These are phyloP conservation scores for Neofusicoccum sp. DNA, from an alignment of 2,329 filamentous ascomycete genomes.

Conservation along the genomic window DNA sequence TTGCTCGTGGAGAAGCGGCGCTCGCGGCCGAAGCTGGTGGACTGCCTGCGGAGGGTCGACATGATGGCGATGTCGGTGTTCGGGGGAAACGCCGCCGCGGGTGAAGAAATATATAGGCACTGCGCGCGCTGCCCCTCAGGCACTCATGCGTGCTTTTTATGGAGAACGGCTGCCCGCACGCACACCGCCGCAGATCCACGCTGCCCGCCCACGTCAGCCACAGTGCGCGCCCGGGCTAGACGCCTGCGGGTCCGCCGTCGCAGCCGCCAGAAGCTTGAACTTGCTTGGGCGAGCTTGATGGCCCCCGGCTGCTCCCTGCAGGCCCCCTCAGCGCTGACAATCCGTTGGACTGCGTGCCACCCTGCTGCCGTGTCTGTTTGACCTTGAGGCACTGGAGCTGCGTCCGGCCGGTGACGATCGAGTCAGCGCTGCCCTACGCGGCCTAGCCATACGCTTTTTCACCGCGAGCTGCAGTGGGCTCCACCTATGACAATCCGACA, in stretches of 20 bases:
- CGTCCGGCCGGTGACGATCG: not conserved
- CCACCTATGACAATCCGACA: not conserved
- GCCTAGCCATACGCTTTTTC: not conserved
- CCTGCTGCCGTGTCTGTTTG: not conserved
- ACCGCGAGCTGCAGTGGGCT: not conserved
- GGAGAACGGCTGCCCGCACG: not conserved
- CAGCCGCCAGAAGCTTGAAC: constrained; percentile 10
- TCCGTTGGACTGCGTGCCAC: not conserved
- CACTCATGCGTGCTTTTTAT: constrained; percentile 19
- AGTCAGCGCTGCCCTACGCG: constrained; percentile 1
- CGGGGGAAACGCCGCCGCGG: not conserved
- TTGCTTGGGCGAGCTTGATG: constrained; percentile 16
- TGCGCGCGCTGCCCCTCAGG: not conserved
- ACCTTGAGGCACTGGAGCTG: not conserved
- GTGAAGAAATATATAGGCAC: constrained; percentile 9
- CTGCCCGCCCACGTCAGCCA: constrained; percentile 17
- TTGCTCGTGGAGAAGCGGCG: constrained; percentile 21
- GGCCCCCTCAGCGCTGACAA: not conserved
- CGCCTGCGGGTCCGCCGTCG: constrained; percentile 2
- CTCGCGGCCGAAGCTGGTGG: constrained; percentile 20
- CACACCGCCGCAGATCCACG: constrained; percentile 13
- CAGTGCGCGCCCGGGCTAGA: constrained; percentile 7
- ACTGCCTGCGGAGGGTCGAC: constrained; percentile 16
- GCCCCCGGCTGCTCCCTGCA: not conserved
- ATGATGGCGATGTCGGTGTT: constrained; percentile 7